phyloP scores from a whole-genome alignment of 1,139 yeast genomes.

The Hanseniaspora sp. region DNA sequence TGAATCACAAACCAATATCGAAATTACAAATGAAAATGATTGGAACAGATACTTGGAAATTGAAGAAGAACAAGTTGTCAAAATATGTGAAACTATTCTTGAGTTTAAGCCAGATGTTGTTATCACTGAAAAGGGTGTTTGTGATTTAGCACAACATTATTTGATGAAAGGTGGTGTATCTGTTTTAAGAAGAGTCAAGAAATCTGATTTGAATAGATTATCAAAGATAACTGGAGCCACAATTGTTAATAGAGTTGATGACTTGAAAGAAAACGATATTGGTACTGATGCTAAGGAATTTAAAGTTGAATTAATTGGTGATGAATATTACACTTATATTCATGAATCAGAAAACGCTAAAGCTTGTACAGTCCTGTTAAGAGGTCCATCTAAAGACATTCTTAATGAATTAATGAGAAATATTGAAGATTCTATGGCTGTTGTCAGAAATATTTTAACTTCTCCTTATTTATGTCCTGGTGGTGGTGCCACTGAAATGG shows the following conservation, averaged over 20 bases:
- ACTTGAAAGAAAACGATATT: conserved; percentile 76
- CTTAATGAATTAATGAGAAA: conserved; percentile 93
- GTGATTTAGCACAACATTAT: conserved; percentile 95
- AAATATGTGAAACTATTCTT: conserved; percentile 74
- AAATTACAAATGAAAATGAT: conserved; percentile 90
- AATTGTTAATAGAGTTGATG: conserved; percentile 90
- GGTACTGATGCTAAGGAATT: conserved; percentile 85
- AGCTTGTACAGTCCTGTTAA: conserved; percentile 83
- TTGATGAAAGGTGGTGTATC: conserved; percentile 86
- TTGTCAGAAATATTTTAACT: conserved; percentile 85
- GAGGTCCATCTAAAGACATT: conserved; percentile 97
- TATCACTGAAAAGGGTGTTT: conserved; percentile 95
- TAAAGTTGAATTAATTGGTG: conserved; percentile 91
- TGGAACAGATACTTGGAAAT: conserved; percentile 93
- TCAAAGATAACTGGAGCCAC: conserved; percentile 98
- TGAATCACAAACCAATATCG: conserved; percentile 96
- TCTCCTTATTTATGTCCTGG: conserved; percentile 96
- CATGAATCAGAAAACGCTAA: conserved; percentile 73
- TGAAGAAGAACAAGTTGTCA: conserved; percentile 93
- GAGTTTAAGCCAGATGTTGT: conserved; percentile 87
- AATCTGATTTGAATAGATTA: conserved; percentile 91
- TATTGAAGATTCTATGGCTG: conserved; percentile 97
- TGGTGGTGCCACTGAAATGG: conserved; percentile 99
- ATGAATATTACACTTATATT: conserved; percentile 85
- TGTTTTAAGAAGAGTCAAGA: conserved; percentile 87